These are phyloP conservation scores for Fusarium xylarioides DNA, from an alignment of 2,329 filamentous ascomycete genomes.

Conservation along the genomic window DNA sequence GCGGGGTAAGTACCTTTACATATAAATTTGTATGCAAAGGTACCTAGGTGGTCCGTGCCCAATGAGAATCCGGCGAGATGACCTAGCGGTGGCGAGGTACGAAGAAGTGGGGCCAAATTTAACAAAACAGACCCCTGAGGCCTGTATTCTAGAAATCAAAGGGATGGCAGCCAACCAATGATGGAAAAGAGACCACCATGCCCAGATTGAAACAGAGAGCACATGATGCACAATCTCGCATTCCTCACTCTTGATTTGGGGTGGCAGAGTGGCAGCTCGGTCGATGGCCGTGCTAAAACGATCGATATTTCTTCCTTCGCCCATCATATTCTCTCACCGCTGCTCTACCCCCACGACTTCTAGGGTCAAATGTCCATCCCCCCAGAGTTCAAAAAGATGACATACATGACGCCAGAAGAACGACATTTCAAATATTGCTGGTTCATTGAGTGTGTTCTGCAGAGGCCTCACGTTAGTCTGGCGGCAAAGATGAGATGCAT, in stretches of 20 bases:
- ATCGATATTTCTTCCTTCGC: constrained; percentile 30
- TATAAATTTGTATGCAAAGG: no score
- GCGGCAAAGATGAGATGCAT: background rate
- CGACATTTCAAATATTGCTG: constrained; percentile 1
- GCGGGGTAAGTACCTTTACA: no score
- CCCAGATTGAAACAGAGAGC: constrained; percentile 32
- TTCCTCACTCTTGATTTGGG: constrained; percentile 33
- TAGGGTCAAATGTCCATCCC: constrained; percentile 8
- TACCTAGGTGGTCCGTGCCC: no score
- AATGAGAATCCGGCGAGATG: no score
- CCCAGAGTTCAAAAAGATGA: constrained; percentile 28
- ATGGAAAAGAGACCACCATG: constrained; percentile 20
- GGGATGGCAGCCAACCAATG: constrained; percentile 39
- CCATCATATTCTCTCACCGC: constrained; percentile 38
- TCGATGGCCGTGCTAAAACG: constrained; percentile 31
- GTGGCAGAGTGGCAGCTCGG: constrained; percentile 30
- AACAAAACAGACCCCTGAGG: no score
- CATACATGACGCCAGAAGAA: constrained; percentile 26
- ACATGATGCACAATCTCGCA: constrained; percentile 40
- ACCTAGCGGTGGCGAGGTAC: no score
- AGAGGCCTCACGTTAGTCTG: constrained; percentile 6
- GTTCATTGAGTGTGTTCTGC: constrained; percentile 17
- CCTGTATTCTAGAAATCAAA: constrained; percentile 48
- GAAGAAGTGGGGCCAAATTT: no score
- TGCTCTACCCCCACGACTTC: constrained; percentile 32